Evolutionary conservation across 345 rosid species (phyloP), one percentile per base, ranked within the genome.

Genomic region (Barbarea vulgaris): DNA sequence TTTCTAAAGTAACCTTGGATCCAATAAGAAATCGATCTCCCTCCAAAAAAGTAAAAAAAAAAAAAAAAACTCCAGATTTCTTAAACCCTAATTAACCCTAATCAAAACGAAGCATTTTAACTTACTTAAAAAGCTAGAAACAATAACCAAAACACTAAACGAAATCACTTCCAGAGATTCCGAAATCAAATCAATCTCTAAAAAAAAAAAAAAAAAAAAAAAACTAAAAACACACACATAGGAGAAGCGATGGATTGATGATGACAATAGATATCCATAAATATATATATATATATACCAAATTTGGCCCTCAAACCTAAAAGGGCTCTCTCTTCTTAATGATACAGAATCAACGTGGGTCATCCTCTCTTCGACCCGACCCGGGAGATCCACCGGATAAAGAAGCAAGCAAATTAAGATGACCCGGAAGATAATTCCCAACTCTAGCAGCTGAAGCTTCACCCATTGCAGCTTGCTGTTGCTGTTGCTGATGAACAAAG

Each of bases 381-480:
- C 86, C 78, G 4, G 85, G 83, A 17, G 85, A 81, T 37, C 93
- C 93, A 72, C 91, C 90, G 7, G 97, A 89, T 58, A 91, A 87
- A 19, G 95, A 86, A n/a, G 97, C 95, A 75, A 91, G 82, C 80
- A 91, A 82, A 79, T 91, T 91, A 25, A 91, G 85, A 80, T 91
- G 97, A 8, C 97, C 93, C 4, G 97, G 97, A 39, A 89, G 87
- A 81, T 87, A 89, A 78, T 87, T 89, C 17, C 91, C 95, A 7
- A 87, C 87, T 70, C 94, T 81, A 17, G 97, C 94, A 9, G 97
- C 97, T 15, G 97, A 95, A 30, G 98, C 97, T 81, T 96, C 99
- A 51, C 99, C 98, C 77, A 92, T 87, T 6, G 90, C 88, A 24
- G 66, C 77, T 67, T 63, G 76, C 9, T 53, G 75, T 21, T 85